Evolutionary conservation across 2,329 filamentous ascomycete genomes (phyloP).

Genomic region (Diaporthe longicolla): DNA sequence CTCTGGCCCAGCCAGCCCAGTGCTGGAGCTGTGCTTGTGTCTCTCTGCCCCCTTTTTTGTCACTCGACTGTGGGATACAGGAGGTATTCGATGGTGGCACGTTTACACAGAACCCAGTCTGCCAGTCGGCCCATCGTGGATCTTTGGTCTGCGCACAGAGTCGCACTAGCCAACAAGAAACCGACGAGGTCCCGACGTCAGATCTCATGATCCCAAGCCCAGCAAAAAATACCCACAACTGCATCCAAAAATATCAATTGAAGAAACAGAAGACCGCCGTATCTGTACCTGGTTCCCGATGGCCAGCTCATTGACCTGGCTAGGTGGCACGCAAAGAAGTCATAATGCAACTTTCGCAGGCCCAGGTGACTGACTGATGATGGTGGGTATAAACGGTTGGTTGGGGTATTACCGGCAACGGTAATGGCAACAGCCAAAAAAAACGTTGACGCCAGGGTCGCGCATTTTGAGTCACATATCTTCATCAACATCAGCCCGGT

Average conservation of each 20-base stretch:
- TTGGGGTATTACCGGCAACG: neutral
- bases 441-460: neutral
- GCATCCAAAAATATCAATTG: slow-evolving; percentile 4
- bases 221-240: neutral
- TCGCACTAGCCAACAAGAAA: slow-evolving; percentile 9
- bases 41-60: neutral
- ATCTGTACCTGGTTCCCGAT: neutral
- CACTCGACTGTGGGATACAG: neutral
- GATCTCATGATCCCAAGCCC: slow-evolving; percentile 32
- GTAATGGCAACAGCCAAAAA: neutral
- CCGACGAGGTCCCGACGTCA: slow-evolving; percentile 30
- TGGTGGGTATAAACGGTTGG: neutral
- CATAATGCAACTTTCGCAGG: too few species aligned
- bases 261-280: neutral
- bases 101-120: neutral
- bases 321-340: neutral
- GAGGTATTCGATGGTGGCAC: neutral
- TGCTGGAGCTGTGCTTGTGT: too few species aligned
- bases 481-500: neutral
- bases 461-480: neutral
- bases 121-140: slow-evolving; percentile 5
- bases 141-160: slow-evolving; percentile 12
- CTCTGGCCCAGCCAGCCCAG: too few species aligned
- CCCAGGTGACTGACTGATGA: neutral
- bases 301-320: neutral